phyloP scores from a whole-genome alignment of 2,329 filamentous ascomycete genomes.

The Decorospora gaudefroyi region DNA sequence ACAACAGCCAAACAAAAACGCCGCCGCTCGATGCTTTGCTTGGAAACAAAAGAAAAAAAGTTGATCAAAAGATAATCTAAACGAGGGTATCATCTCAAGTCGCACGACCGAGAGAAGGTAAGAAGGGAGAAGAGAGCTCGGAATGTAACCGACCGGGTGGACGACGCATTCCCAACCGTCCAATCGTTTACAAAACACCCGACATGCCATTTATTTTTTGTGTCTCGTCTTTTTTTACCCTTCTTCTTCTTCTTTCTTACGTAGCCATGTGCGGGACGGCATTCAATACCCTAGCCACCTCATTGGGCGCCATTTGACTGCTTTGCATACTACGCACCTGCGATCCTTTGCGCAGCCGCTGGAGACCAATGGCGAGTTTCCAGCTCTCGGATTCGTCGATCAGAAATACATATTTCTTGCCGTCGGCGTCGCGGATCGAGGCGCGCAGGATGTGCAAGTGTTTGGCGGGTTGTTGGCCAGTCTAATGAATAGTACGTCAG shows the following conservation, averaged over 20 bases:
- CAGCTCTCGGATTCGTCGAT: constrained; percentile 63
- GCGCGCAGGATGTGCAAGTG: constrained; percentile 60
- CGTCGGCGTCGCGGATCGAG: constrained; percentile 62
- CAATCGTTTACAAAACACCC: no score
- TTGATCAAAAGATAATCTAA: no score
- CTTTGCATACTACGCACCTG: constrained; percentile 61
- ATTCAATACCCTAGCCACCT: constrained; percentile 49
- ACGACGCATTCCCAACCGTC: no score
- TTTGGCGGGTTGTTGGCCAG: constrained; percentile 53
- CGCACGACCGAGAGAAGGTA: no score
- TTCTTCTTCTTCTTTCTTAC: constrained; percentile 1
- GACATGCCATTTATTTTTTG: no score
- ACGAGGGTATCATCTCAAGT: no score
- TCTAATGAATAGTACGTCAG: constrained; percentile 38
- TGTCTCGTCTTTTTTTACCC: not conserved
- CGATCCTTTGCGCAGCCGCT: constrained; percentile 60
- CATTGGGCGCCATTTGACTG: constrained; percentile 56
- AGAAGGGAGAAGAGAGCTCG: no score
- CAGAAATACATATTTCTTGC: constrained; percentile 65
- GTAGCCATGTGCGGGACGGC: constrained; percentile 29
- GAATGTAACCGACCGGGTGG: no score
- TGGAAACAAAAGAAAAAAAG: no score
- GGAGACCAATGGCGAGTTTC: constrained; percentile 64
- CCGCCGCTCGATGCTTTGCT: no score
- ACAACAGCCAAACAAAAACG: no score